phyloP scores from a whole-genome alignment of 441 rosid genomes.

The Dalechampia spathulata region DNA sequence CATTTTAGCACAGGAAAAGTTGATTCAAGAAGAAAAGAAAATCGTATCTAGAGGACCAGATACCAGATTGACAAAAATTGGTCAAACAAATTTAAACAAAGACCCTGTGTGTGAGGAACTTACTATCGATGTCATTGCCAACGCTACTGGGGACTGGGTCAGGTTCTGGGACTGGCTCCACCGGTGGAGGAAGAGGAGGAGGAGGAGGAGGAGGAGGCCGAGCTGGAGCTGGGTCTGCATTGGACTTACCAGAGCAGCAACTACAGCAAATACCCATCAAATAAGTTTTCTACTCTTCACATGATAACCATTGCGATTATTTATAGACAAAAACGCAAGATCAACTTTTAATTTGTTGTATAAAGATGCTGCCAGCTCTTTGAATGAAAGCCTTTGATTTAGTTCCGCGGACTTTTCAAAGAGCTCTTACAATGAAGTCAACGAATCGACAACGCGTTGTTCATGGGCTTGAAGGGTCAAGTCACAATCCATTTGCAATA shows the following conservation, averaged over 20 bases:
- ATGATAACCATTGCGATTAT: neutral
- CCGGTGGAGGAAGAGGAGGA: neutral
- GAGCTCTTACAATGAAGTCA: too few species aligned
- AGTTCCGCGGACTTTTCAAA: too few species aligned
- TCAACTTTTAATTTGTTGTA: too few species aligned
- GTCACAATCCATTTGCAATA: too few species aligned
- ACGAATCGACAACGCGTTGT: too few species aligned
- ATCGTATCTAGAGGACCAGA: too few species aligned
- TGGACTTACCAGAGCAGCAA: neutral
- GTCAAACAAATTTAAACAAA: neutral
- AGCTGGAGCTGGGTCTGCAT: neutral
- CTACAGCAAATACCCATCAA: slow-evolving; percentile 8
- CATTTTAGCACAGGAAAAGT: neutral
- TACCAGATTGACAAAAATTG: neutral
- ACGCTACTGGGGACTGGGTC: slow-evolving; percentile 5
- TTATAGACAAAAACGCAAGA: neutral
- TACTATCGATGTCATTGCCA: slow-evolving; percentile 7
- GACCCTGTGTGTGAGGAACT: neutral
- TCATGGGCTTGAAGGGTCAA: too few species aligned
- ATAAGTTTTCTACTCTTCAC: neutral
- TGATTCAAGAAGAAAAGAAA: neutral
- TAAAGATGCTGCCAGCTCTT: too few species aligned
- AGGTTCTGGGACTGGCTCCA: neutral
- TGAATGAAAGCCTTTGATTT: too few species aligned
- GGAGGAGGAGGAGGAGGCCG: too few species aligned